A percentile compares a stretch with the other conserved stretches of the same genome.
phyloP scores from a whole-genome alignment of 2,329 filamentous ascomycete genomes.

The Ceratocystis destructans region DNA sequence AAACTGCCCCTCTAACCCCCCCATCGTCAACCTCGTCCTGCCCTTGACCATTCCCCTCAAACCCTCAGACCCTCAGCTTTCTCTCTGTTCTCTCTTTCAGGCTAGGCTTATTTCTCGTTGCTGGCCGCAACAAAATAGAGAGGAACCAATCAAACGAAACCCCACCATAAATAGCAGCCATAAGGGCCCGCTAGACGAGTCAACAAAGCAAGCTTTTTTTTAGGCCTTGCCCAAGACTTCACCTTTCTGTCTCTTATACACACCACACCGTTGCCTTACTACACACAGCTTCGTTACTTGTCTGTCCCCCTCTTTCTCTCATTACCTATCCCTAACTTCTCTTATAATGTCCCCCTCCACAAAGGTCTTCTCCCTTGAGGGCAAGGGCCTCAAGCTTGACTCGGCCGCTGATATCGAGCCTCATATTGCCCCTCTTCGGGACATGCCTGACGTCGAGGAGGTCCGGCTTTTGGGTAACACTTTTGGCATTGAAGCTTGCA shows the following conservation, averaged over 20 bases:
- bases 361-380: slow-evolving; percentile 70
- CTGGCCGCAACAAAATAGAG: slow-evolving; percentile 5
- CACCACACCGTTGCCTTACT: background rate
- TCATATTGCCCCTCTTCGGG: slow-evolving; percentile 62
- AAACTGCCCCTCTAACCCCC: too few relatives aligned
- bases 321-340: background rate
- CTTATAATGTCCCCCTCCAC: slow-evolving; percentile 41
- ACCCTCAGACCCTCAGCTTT: background rate
- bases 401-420: slow-evolving; percentile 73
- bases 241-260: background rate
- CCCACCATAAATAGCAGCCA: background rate
- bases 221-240: background rate
- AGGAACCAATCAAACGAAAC: background rate
- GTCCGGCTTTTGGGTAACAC: slow-evolving; percentile 84
- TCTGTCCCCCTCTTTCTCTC: background rate
- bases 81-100: background rate
- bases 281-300: too few relatives aligned
- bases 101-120: background rate
- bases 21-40: background rate
- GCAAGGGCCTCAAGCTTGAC: slow-evolving; percentile 84
- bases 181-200: background rate
- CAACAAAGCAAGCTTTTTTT: background rate
- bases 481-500: slow-evolving; percentile 74
- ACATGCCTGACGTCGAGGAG: slow-evolving; percentile 65
- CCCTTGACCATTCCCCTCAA: too few relatives aligned